Evolutionary conservation across 495 filamentous ascomycete genomes (phyloP), one percentile per base, ranked within the genome.

Genomic region (Terfezia claveryi): DNA sequence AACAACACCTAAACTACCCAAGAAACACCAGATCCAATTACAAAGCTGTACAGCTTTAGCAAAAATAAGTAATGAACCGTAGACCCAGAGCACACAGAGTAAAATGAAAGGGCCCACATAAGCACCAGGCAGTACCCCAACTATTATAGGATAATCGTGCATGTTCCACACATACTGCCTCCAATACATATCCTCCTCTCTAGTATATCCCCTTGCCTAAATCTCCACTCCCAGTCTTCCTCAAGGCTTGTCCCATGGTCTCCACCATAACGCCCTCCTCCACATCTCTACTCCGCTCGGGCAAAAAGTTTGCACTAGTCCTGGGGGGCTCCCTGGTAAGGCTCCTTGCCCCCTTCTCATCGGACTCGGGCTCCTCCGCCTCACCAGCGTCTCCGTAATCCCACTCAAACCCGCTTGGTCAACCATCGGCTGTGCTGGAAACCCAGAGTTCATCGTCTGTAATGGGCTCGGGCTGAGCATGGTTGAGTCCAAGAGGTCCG

Each of bases 191-290:
- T 32, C 27, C 27, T 32, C 27, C 7, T 7, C 27, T 32, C 27
- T 32, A 32, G 27, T 5, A 32, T 32, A 32, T 2, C 4, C 27
- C 27, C 27, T 32, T 32, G 27, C 76, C 76, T 59, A 93, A 66
- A 64, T 94, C 87, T 17, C 83, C 81, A 68, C 83, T 89, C 10
- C 78, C 82, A 4, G 85, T 91, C 68, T 82, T 79, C 66, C 80
- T 71, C 66, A 89, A 71, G 20, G 87, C 85, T 68, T 94, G 85
- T 51, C 79, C 74, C 87, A 94, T 91, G 9, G 87, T 94, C 70
- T 94, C 85, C 55, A 94, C 80, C 32, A 77, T 81, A 38, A 93
- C 68, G 58, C 92, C 87, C 0, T 83, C 82, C 32, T 62, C 60
- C 16, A 59, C 54, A 37, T 55, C 53, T 49, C 50, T 63, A n/a